A percentile compares a stretch with the other conserved stretches of the same genome.
Evolutionary conservation across 2,329 filamentous ascomycete genomes (phyloP).

Genomic region (Colletotrichum noveboracense): DNA sequence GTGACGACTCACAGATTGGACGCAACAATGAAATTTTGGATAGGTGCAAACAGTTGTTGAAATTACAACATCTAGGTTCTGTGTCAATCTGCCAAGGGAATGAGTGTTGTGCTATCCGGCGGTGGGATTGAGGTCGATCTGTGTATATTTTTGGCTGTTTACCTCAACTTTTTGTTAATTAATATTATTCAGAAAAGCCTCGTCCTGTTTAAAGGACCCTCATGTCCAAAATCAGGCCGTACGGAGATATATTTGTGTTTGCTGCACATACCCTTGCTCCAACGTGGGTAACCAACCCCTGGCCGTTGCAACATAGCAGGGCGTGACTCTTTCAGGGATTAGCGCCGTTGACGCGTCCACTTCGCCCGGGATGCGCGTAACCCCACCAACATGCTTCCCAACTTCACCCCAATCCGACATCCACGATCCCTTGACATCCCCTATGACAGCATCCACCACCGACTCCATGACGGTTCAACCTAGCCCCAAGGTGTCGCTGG

Average conservation of each 20-base stretch:
- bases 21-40: neutral
- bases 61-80: neutral
- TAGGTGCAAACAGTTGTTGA: neutral
- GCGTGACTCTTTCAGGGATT: neutral
- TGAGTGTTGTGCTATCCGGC: neutral
- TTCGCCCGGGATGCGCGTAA: neutral
- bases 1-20: neutral
- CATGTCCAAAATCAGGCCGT: neutral
- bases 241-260: accelerated
- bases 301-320: neutral
- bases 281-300: neutral
- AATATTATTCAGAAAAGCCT: too few species aligned
- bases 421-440: neutral
- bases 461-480: neutral
- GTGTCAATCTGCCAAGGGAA: neutral
- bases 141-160: neutral
- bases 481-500: neutral
- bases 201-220: too few species aligned
- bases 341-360: neutral
- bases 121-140: neutral
- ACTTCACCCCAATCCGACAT: neutral
- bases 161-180: too few species aligned
- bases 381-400: neutral
- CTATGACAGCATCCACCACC: neutral
- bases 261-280: neutral